Evolutionary conservation across 805 yeast species (phyloP).

Genomic region (Suhomyces pyralidae): DNA sequence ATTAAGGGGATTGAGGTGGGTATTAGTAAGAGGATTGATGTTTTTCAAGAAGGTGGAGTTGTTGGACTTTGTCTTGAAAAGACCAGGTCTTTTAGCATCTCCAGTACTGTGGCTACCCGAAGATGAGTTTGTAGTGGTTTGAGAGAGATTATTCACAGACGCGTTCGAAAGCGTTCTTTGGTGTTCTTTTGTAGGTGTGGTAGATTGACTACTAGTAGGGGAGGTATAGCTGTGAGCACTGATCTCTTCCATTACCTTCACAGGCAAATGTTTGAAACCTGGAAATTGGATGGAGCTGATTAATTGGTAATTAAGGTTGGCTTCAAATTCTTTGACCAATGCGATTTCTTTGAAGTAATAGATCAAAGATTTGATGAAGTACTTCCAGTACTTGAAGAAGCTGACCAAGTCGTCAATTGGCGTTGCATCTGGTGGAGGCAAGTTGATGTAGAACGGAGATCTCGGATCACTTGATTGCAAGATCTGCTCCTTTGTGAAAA

Average conservation of each 20-base stretch:
- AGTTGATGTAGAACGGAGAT: constrained; percentile 38
- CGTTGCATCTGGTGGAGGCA: constrained; percentile 36
- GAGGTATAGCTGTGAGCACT: not conserved
- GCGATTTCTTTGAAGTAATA: constrained; percentile 42
- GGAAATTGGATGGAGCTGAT: constrained; percentile 39
- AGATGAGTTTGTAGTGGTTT: not conserved
- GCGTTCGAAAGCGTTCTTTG: constrained; percentile 1
- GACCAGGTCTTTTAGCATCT: constrained; percentile 17
- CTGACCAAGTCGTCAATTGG: constrained; percentile 38
- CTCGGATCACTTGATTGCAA: constrained; percentile 32
- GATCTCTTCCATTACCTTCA: constrained; percentile 8
- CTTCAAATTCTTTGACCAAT: constrained; percentile 44
- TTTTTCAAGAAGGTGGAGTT: constrained; percentile 21
- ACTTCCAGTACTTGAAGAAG: constrained; percentile 42
- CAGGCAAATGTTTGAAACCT: constrained; percentile 43
- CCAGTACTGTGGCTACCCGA: not conserved
- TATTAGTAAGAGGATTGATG: not conserved
- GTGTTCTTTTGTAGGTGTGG: constrained; percentile 9
- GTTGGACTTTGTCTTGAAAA: constrained; percentile 22
- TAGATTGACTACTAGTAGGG: constrained; percentile 2
- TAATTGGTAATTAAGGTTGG: constrained; percentile 36
- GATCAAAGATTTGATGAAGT: constrained; percentile 35
- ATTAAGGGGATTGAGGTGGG: not conserved
- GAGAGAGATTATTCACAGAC: not conserved
- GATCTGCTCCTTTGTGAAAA: constrained; percentile 13